Base-by-base conservation (phyloP, 2,329 filamentous ascomycete species). In the Cercospora sesami region DNA sequence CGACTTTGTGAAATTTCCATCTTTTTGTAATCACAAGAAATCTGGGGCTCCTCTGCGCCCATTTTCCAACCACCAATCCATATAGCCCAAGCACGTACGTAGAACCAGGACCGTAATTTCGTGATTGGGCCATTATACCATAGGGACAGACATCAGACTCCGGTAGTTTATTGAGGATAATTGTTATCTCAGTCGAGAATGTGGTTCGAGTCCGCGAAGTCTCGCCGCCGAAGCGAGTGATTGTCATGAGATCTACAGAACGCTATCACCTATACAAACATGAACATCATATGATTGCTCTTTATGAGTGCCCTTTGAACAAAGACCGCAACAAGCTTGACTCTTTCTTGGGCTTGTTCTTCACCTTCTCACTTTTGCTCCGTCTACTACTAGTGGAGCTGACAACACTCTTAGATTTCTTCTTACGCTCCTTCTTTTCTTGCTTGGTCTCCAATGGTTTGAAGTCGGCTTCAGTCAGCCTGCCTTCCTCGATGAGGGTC, bases 381-480 rank as follows among this genome's bases (percentile, higher is more conserved):
- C 55, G 61, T 14, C 45, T 59, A 18, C 63, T 71, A 45, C 70
- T 73, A 48, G 66, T 72, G 48, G 66, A 71, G 18, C 66, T 69
- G 5, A 64, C 66, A 26, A 69, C 71, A 68, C 73, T 73, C 53
- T 71, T 70, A n/a, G 62, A 60, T 45, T 72, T 71, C 59, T 63
- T 72, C 48, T 67, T 73, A 68, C 82, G 79, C 73, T 81, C 81
- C 70, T 79, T 69, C 65, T 72, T 72, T 51, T 78, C 78, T 36
- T 72, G 71, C 55, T 77, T 77, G 18, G 75, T 77, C 53, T 75
- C 76, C 16, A 71, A 39, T 10, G 72, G 72, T 73, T 81, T 81
- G 69, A 84, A 75, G 66, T 83, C 82, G 9, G 72, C 73, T 72
- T 84, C 82, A n/a, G 81, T 81, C 10, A 84, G 73, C 5, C 80